Base-by-base conservation (phyloP, 192 early-diverging fungal species). In the Lobosporangium transversale region DNA sequence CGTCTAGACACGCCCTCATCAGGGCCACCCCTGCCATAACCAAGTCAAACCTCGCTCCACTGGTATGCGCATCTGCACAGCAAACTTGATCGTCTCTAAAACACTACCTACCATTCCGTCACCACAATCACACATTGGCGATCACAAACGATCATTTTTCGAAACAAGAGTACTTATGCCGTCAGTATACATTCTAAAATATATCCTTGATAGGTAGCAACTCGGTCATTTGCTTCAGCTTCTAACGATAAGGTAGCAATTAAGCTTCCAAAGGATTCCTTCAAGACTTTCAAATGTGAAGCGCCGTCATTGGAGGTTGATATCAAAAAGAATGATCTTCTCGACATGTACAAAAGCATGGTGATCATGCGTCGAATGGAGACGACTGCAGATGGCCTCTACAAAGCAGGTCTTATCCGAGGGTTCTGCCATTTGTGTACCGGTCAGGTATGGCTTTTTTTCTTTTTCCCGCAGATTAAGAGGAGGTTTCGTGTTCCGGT, bases 361-460 rank as follows among this genome's bases (percentile, higher is more conserved):
- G 88, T 89, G 33, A 80, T 71, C 33, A 95, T 98, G 81, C 86
- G 97, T 30, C 85, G 95, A 40, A 80, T 98, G 79, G 97, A 98
- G 81, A 94, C 88, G 78, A 90, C 94, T 48, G 93, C 91, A 26
- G 97, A 98, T 80, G 84, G 88, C 53, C 88, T 94, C 49, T 98
- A 98, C 89, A 98, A 98, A 84, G 84, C 89, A 55, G 94, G 95
- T 76, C 81, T 93, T 73, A 97, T 98, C 68, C 91, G 95, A 52
- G 95, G 95, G 26, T 98, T 98, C 90, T 97, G 95, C 81, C 97
- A 98, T 82, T 81, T 98, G 83, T 94, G 94, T 69, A 98, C 90
- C 45, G 95, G 95, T 29, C 95, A 98, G 85, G 93, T 92, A 81
- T 73, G 49, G 50, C 18, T 11, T 50, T 26, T 53, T 26, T 40